phyloP scores from a whole-genome alignment of 805 yeast species.

The Kuraishia floccosa region DNA sequence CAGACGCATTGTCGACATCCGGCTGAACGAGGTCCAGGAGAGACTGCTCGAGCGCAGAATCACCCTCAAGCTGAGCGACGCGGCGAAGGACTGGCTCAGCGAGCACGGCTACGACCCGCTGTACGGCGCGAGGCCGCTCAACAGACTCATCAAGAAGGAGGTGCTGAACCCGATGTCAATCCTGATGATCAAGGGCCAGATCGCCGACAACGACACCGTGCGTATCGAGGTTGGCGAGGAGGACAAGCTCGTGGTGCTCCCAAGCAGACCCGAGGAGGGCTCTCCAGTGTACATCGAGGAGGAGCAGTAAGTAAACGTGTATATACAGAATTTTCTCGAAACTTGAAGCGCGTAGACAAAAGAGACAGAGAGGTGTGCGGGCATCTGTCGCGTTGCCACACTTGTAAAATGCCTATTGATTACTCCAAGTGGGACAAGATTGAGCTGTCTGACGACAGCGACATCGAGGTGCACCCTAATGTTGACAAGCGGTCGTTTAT shows the following conservation, averaged over 20 bases:
- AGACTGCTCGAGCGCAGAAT: constrained; percentile 75
- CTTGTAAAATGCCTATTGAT: constrained; percentile 50
- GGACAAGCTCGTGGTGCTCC: constrained; percentile 1
- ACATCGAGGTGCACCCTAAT: constrained; percentile 94
- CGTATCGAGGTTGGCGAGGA: constrained; percentile 30
- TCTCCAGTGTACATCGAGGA: too few species aligned
- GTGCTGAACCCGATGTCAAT: constrained; percentile 86
- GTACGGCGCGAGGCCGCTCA: constrained; percentile 95
- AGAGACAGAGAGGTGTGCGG: too few species aligned
- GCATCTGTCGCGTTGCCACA: too few species aligned
- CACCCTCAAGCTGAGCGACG: constrained; percentile 33
- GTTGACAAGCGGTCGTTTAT: constrained; percentile 91
- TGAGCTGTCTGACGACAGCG: constrained; percentile 94
- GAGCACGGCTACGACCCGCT: constrained; percentile 82
- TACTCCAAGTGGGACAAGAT: constrained; percentile 97
- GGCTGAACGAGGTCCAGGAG: constrained; percentile 72
- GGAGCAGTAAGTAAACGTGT: too few species aligned
- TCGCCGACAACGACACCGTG: constrained; percentile 47
- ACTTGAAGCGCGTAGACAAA: too few species aligned
- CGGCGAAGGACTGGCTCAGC: constrained; percentile 70
- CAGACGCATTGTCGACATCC: constrained; percentile 71
- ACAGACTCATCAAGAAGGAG: constrained; percentile 75
- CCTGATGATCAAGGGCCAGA: constrained; percentile 67
- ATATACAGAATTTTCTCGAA: too few species aligned
- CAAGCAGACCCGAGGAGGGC: too few species aligned